These are phyloP conservation scores for Paramecium caudatum DNA, from an alignment of 73 alveolate species.

Conservation along the genomic window DNA sequence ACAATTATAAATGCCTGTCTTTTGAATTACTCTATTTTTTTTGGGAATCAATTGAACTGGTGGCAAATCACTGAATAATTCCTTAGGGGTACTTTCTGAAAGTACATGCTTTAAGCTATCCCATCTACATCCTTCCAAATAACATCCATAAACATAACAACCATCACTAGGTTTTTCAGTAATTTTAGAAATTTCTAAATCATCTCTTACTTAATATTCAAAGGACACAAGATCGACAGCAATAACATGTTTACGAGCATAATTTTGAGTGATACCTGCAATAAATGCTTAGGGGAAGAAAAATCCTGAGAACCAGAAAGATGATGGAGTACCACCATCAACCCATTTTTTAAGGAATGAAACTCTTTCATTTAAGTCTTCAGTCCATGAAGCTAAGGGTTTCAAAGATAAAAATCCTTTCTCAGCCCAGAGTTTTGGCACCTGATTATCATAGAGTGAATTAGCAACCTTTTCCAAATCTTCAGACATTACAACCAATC, in stretches of 20 bases:
- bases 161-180: slow-evolving; percentile 97
- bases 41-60: slow-evolving; percentile 93
- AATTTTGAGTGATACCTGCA: slow-evolving; percentile 96
- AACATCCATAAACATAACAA: slow-evolving; percentile 94
- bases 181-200: slow-evolving; percentile 85
- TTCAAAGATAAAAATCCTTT: slow-evolving; percentile 96
- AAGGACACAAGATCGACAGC: slow-evolving; percentile 95
- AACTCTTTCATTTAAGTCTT: slow-evolving; percentile 96
- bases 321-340: slow-evolving; percentile 96
- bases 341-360: slow-evolving; percentile 92
- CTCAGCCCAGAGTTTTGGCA: slow-evolving; percentile 94
- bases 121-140: slow-evolving; percentile 98
- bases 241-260: slow-evolving; percentile 98
- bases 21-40: slow-evolving; percentile 91
- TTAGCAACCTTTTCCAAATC: slow-evolving; percentile 95
- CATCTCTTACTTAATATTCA: slow-evolving; percentile 82
- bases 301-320: slow-evolving; percentile 97
- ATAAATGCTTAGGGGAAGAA: slow-evolving; percentile 99
- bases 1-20: slow-evolving; percentile 93
- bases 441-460: slow-evolving; percentile 92
- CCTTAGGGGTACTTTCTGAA: slow-evolving; percentile 93
- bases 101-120: slow-evolving; percentile 87
- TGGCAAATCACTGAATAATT: slow-evolving; percentile 96
- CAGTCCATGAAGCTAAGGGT: slow-evolving; percentile 96
- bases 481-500: slow-evolving; percentile 97